A percentile compares a stretch with the other conserved stretches of the same genome.
phyloP scores from a whole-genome alignment of 148 eudicot genomes.

The Diospyros lotus region DNA sequence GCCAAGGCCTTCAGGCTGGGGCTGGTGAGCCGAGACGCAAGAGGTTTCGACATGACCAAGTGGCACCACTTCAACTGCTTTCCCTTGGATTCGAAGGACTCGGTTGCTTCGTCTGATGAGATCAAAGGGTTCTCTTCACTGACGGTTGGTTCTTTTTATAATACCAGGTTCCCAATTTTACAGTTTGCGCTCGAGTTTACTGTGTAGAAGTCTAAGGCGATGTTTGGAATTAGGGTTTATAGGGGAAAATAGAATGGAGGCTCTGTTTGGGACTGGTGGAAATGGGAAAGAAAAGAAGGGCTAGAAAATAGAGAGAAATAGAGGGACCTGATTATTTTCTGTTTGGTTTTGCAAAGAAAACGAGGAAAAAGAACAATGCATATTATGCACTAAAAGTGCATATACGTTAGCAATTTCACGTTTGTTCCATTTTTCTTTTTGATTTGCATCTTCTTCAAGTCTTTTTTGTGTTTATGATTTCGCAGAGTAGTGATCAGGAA shows the following conservation, averaged over 20 bases:
- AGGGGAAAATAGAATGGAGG: too few relatives aligned
- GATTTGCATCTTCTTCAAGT: too few relatives aligned
- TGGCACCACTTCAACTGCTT: constrained; percentile 80
- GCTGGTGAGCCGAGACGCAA: constrained; percentile 38
- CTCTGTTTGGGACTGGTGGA: too few relatives aligned
- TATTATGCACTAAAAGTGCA: too few relatives aligned
- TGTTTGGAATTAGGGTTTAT: not conserved
- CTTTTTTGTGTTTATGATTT: constrained; percentile 1
- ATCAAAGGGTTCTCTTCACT: constrained; percentile 60
- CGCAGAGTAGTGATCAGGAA: constrained; percentile 59
- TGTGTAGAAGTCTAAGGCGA: not conserved
- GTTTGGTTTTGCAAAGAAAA: too few relatives aligned
- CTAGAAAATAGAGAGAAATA: too few relatives aligned
- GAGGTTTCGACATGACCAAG: constrained; percentile 56
- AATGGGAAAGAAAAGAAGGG: too few relatives aligned
- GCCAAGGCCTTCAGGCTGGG: constrained; percentile 52
- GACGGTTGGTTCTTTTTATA: constrained; percentile 34
- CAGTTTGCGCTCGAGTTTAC: not conserved
- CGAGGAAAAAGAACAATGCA: too few relatives aligned
- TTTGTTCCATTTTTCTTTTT: not conserved
- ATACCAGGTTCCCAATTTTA: too few relatives aligned
- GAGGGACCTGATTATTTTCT: too few relatives aligned
- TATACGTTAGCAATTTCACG: too few relatives aligned
- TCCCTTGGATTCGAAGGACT: constrained; percentile 19
- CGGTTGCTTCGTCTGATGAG: constrained; percentile 35